Evolutionary conservation across 2,329 filamentous ascomycete genomes (phyloP).

Genomic region (Paracorniculantispora psalliotae): DNA sequence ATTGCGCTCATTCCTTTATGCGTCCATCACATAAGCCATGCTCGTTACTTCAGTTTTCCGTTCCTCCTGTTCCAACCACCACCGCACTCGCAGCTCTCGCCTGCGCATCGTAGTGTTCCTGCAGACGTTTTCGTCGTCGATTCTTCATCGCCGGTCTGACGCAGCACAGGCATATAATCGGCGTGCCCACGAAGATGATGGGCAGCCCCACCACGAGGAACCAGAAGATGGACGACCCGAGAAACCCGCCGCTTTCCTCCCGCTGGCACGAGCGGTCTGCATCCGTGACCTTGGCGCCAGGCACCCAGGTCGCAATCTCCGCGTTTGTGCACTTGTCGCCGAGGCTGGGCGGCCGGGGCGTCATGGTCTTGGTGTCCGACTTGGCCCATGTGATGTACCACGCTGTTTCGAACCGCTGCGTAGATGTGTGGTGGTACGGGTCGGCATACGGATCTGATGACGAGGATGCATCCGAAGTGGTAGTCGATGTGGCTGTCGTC

Average conservation of each 20-base stretch:
- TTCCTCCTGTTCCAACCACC: background rate
- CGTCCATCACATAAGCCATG: background rate
- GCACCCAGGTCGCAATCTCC: background rate
- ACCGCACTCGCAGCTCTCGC: background rate
- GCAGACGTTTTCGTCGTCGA: background rate
- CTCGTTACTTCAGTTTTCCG: background rate
- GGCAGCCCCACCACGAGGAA: background rate
- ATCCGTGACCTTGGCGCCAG: background rate
- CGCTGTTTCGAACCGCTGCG: background rate
- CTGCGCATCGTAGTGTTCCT: background rate
- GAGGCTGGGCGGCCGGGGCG: background rate
- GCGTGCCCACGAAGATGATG: background rate
- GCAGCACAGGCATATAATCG: background rate
- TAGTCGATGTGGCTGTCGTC: background rate
- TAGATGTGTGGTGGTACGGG: background rate
- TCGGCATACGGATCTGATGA: no score
- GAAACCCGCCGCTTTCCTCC: background rate
- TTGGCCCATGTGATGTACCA: background rate
- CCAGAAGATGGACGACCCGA: background rate
- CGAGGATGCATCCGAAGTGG: no score
- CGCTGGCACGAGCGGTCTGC: background rate
- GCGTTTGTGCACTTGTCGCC: background rate
- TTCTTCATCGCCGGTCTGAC: background rate
- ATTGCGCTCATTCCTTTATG: background rate
- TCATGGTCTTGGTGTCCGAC: background rate